A percentile compares a stretch with the other conserved stretches of the same genome.
phyloP scores from a whole-genome alignment of 1,284 basidiomycete species.

The Cutaneotrichosporon sp. region DNA sequence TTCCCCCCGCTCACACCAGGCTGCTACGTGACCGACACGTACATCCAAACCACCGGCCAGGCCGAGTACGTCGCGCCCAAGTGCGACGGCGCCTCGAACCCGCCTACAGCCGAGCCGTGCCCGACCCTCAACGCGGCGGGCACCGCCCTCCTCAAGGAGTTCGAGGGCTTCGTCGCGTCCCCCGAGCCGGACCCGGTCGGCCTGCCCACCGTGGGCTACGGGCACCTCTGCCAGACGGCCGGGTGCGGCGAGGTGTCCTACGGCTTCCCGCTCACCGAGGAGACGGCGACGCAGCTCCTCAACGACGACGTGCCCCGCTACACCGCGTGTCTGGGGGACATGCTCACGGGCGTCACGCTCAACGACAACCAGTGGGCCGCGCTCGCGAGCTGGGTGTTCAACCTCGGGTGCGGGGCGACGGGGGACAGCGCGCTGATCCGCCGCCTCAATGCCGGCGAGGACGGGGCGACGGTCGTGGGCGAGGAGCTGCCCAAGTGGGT shows the following conservation, averaged over 20 bases:
- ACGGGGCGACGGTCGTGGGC: slow-evolving; percentile 8
- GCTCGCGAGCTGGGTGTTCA: slow-evolving; percentile 13
- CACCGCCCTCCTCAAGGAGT: slow-evolving; percentile 15
- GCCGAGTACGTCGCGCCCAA: neutral
- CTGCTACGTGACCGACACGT: slow-evolving; percentile 20
- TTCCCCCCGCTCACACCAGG: neutral
- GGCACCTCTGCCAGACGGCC: slow-evolving; percentile 17
- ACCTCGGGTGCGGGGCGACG: slow-evolving; percentile 15
- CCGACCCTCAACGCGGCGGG: slow-evolving; percentile 11
- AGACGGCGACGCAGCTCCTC: slow-evolving; percentile 10
- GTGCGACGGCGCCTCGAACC: neutral
- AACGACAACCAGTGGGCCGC: slow-evolving; percentile 23
- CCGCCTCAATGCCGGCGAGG: slow-evolving; percentile 17
- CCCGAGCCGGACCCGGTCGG: slow-evolving; percentile 14
- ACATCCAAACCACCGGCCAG: slow-evolving; percentile 11
- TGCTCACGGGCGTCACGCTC: slow-evolving; percentile 12
- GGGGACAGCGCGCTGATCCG: neutral
- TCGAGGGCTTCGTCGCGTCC: slow-evolving; percentile 13
- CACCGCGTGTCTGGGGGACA: slow-evolving; percentile 13
- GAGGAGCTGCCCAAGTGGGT: slow-evolving; percentile 15
- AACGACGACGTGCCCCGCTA: slow-evolving; percentile 14
- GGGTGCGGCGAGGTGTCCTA: slow-evolving; percentile 10
- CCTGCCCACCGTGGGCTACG: slow-evolving; percentile 20
- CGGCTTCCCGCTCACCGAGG: slow-evolving; percentile 13
- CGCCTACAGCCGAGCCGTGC: slow-evolving; percentile 2